These are phyloP conservation scores for Ganoderma sinense DNA, from an alignment of 1,284 basidiomycete genomes.

Conservation along the genomic window DNA sequence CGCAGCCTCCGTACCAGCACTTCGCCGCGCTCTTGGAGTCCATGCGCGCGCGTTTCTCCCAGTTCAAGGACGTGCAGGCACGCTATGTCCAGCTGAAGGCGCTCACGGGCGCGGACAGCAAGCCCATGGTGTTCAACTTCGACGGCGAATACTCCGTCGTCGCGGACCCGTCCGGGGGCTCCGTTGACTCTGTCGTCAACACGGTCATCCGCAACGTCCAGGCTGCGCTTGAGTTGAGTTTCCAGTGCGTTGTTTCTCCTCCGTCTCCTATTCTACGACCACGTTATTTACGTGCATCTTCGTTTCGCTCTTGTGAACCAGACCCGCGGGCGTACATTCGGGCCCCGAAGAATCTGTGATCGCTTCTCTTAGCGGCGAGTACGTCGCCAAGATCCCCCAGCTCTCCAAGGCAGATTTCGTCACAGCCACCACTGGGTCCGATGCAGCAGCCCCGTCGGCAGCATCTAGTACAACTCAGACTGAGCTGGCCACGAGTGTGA, in stretches of 20 bases:
- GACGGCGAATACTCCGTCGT: constrained; percentile 64
- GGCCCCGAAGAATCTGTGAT: constrained; percentile 27
- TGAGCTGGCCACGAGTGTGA: background rate
- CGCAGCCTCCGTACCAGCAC: constrained; percentile 48
- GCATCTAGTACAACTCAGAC: background rate
- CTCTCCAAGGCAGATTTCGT: background rate
- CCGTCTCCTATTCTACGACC: background rate
- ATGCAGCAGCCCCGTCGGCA: constrained; percentile 32
- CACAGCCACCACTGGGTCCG: constrained; percentile 16
- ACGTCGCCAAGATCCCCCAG: constrained; percentile 12
- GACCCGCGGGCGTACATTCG: constrained; percentile 20
- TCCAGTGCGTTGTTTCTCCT: constrained; percentile 46
- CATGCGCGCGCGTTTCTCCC: constrained; percentile 45
- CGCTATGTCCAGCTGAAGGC: constrained; percentile 46
- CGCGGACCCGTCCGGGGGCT: constrained; percentile 47
- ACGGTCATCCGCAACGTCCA: constrained; percentile 47
- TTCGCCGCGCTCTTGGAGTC: constrained; percentile 44
- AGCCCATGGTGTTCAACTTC: constrained; percentile 51
- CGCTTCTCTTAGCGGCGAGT: constrained; percentile 16
- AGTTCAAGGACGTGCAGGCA: constrained; percentile 51
- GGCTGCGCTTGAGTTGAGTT: constrained; percentile 43
- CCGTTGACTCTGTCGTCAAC: constrained; percentile 44
- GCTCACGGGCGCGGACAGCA: constrained; percentile 19
- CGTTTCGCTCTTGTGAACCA: background rate
- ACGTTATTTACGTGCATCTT: background rate